Evolutionary conservation across 805 yeast genomes (phyloP).

Genomic region (Metschnikowia aberdeeniae): DNA sequence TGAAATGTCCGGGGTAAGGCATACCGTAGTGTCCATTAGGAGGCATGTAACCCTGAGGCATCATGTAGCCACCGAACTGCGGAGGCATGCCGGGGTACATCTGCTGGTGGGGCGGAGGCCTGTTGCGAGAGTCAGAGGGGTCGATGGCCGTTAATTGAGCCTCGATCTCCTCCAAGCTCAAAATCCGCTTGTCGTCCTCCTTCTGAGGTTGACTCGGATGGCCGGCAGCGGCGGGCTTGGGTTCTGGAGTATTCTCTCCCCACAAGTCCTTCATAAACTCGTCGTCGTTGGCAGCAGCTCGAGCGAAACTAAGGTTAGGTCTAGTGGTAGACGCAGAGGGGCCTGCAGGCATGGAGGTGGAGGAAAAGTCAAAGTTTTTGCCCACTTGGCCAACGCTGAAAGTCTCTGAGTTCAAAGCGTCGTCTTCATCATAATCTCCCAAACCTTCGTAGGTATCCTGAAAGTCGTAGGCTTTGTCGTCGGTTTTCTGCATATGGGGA

Average conservation of each 20-base stretch:
- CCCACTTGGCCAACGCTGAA: slow-evolving; percentile 60
- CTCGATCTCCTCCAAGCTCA: slow-evolving; percentile 82
- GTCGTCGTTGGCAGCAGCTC: slow-evolving; percentile 39
- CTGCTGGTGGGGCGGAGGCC: slow-evolving; percentile 18
- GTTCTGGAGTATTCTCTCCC: slow-evolving; percentile 36
- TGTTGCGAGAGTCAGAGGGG: slow-evolving; percentile 23
- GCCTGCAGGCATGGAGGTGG: slow-evolving; percentile 19
- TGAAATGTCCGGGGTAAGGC: slow-evolving; percentile 23
- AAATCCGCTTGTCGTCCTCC: slow-evolving; percentile 40
- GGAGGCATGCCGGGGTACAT: slow-evolving; percentile 33
- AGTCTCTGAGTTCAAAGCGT: slow-evolving; percentile 76
- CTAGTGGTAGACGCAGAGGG: slow-evolving; percentile 16
- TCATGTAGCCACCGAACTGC: slow-evolving; percentile 38
- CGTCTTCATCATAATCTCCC: slow-evolving; percentile 68
- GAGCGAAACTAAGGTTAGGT: slow-evolving; percentile 37
- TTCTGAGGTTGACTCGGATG: slow-evolving; percentile 32
- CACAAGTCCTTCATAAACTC: slow-evolving; percentile 44
- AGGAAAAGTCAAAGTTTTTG: slow-evolving; percentile 64
- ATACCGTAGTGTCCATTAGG: slow-evolving; percentile 33
- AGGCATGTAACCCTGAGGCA: slow-evolving; percentile 37
- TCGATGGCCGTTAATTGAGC: slow-evolving; percentile 60
- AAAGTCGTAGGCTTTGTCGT: slow-evolving; percentile 54
- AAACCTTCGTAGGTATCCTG: slow-evolving; percentile 82
- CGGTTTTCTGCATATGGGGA: slow-evolving; percentile 19
- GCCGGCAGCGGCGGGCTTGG: slow-evolving; percentile 9